Evolutionary conservation across 306 rosid genomes (phyloP).

Genomic region (Gleditsia sinensis): DNA sequence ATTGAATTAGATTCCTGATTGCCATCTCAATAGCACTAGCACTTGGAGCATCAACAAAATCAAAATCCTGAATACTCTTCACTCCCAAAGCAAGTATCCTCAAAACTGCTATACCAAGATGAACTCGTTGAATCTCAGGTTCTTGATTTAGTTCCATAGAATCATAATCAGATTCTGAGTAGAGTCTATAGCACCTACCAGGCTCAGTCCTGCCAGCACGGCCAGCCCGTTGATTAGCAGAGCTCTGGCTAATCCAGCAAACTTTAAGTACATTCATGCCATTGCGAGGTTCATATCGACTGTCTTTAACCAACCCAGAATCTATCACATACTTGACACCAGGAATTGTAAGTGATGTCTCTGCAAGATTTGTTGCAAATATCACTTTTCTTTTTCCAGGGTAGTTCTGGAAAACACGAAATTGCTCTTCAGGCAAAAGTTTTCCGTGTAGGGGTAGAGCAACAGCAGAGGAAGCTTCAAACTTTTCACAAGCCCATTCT

Average conservation of each 20-base stretch:
- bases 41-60: constrained; percentile 90
- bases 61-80: constrained; percentile 72
- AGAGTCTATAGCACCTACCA: constrained; percentile 89
- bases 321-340: constrained; percentile 94
- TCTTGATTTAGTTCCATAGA: constrained; percentile 77
- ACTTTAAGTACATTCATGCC: constrained; percentile 96
- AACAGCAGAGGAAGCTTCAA: constrained; percentile 61
- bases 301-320: constrained; percentile 81
- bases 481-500: constrained; percentile 89
- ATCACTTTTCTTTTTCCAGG: constrained; percentile 85
- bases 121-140: constrained; percentile 95
- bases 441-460: constrained; percentile 87
- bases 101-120: constrained; percentile 93
- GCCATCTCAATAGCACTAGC: constrained; percentile 86
- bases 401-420: constrained; percentile 62
- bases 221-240: constrained; percentile 94
- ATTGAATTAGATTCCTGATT: constrained; percentile 69
- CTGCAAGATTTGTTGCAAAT: constrained; percentile 92
- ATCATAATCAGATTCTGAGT: constrained; percentile 72
- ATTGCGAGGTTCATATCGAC: constrained; percentile 79
- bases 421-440: constrained; percentile 77
- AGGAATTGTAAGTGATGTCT: constrained; percentile 95
- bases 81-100: constrained; percentile 88
- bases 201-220: constrained; percentile 98
- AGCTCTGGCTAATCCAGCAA: constrained; percentile 82